A percentile compares a stretch with the other conserved stretches of the same genome.
These are phyloP conservation scores for Viola odorata DNA, from an alignment of 345 rosid species.

Conservation along the genomic window DNA sequence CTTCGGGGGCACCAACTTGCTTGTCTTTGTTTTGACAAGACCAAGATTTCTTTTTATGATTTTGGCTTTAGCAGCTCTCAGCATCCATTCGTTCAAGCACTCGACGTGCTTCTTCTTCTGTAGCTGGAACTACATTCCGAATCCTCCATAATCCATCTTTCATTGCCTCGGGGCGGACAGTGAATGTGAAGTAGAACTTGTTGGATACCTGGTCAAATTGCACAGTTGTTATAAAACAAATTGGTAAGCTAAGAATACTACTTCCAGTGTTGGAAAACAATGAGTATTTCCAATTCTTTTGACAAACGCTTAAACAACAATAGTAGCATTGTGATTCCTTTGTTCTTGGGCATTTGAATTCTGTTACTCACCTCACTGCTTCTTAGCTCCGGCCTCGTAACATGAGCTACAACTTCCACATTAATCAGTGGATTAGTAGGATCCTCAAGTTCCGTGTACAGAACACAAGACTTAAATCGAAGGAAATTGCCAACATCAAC, in stretches of 20 bases:
- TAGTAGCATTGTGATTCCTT: no score
- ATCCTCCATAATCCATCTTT: constrained; percentile 50
- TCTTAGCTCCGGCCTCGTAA: constrained; percentile 85
- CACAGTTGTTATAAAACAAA: background rate
- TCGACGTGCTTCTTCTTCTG: constrained; percentile 78
- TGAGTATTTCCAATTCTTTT: no score
- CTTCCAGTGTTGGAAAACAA: no score
- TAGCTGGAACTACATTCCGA: constrained; percentile 79
- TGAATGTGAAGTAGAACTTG: constrained; percentile 82
- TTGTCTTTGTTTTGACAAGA: no score
- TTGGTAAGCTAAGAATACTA: background rate
- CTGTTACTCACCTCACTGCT: constrained; percentile 61
- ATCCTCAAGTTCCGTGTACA: constrained; percentile 64
- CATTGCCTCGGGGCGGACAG: constrained; percentile 66
- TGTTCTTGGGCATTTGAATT: no score
- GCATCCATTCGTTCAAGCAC: constrained; percentile 84
- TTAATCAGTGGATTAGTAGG: constrained; percentile 64
- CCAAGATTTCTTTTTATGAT: constrained; percentile 1
- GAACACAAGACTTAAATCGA: constrained; percentile 69
- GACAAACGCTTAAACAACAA: no score
- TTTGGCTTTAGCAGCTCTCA: constrained; percentile 33
- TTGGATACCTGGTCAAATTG: constrained; percentile 60
- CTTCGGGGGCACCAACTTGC: no score
- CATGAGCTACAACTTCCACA: constrained; percentile 95
- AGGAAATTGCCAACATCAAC: constrained; percentile 84